These are phyloP conservation scores for Trichoderma sp. DNA, from an alignment of 2,329 filamentous ascomycete genomes.

Conservation along the genomic window DNA sequence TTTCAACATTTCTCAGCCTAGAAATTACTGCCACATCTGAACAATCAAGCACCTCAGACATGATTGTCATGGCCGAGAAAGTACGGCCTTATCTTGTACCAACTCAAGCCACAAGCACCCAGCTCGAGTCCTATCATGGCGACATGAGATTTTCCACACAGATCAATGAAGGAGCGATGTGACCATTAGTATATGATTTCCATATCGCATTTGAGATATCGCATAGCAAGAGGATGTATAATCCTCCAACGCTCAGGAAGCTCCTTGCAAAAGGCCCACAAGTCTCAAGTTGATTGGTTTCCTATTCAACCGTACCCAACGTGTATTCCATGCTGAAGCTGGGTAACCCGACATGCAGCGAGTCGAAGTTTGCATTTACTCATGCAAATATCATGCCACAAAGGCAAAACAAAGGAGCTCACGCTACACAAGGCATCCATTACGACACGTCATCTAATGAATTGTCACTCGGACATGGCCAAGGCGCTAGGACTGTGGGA, in stretches of 20 bases:
- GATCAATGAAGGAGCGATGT: not conserved
- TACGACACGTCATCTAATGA: not conserved
- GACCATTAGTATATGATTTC: not conserved
- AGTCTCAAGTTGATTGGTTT: not conserved
- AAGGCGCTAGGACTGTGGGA: not conserved
- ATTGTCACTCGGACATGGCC: not conserved
- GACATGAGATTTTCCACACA: not conserved
- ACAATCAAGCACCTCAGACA: not conserved
- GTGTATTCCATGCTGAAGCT: not conserved
- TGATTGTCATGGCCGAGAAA: not conserved
- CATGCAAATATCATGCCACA: not conserved
- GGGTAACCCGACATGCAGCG: not conserved
- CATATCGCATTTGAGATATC: not conserved
- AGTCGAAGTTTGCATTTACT: not conserved
- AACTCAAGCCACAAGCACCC: not conserved
- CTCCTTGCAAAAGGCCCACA: not conserved
- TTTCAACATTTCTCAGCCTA: not conserved
- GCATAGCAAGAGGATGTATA: not conserved
- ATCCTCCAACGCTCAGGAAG: not conserved
- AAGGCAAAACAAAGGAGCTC: not conserved
- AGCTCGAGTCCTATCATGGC: not conserved
- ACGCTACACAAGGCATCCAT: too few relatives aligned
- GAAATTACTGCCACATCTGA: not conserved
- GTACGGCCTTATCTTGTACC: not conserved
- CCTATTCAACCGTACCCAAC: not conserved